These are phyloP conservation scores for Salix exigua DNA, from an alignment of 345 rosid genomes.

Conservation along the genomic window DNA sequence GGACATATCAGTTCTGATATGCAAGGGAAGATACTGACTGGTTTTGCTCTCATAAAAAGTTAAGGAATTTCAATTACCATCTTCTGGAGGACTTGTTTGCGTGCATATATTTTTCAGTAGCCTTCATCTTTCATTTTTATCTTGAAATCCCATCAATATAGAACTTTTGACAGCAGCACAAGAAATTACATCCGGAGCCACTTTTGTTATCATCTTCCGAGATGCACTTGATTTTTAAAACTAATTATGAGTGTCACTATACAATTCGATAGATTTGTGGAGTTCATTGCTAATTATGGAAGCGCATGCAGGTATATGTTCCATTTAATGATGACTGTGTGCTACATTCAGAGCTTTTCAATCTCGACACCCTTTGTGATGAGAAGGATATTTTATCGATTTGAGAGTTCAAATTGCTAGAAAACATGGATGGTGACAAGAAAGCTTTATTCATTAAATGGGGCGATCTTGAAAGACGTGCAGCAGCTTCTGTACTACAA, in stretches of 20 bases:
- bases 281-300: neutral
- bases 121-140: neutral
- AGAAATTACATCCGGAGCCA: neutral
- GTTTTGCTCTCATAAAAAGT: neutral
- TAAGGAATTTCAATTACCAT: neutral
- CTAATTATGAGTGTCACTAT: neutral
- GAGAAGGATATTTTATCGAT: neutral
- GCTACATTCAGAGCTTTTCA: neutral
- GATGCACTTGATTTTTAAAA: neutral
- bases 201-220: neutral
- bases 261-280: neutral
- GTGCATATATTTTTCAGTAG: neutral
- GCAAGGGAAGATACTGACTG: neutral
- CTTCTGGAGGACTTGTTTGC: neutral
- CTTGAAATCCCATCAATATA: neutral
- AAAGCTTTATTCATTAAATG: neutral
- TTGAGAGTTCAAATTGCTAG: neutral
- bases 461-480: neutral
- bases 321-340: neutral
- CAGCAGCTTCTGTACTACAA: neutral
- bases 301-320: neutral
- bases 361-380: neutral
- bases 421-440: neutral
- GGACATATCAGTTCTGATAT: neutral
- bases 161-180: neutral